Conservation (phyloP, 352 stramenopile species). For the Elongisporangium anandrum region DNA sequence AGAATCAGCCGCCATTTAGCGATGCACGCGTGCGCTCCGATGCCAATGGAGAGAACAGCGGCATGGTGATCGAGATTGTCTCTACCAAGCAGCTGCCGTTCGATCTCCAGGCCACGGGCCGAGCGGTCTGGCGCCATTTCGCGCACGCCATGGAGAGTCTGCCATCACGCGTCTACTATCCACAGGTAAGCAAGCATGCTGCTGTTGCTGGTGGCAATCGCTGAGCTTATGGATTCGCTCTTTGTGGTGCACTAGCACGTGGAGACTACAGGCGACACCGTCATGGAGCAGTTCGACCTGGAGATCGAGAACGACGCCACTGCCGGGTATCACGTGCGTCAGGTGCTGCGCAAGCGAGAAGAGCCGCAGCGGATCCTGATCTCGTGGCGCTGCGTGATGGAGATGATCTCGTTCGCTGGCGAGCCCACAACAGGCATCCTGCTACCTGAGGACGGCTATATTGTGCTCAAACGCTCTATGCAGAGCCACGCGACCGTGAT, state of each 20-base stretch:
- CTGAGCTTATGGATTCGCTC: conserved; percentile 9
- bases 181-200: conserved; percentile 22
- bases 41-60: background rate
- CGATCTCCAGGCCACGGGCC: conserved; percentile 24
- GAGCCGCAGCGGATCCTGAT: conserved; percentile 13
- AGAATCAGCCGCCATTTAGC: conserved; percentile 40
- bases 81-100: conserved; percentile 45
- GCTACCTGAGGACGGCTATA: conserved; percentile 30
- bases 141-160: conserved; percentile 4
- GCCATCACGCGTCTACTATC: conserved; percentile 44
- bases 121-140: conserved; percentile 24
- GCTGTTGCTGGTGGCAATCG: conserved; percentile 5
- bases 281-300: conserved; percentile 32
- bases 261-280: conserved; percentile 25
- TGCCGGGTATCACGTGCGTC: conserved; percentile 28
- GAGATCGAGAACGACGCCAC: conserved; percentile 20
- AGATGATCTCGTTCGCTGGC: background rate
- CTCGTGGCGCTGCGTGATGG: conserved; percentile 7
- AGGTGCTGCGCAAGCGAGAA: conserved; percentile 22
- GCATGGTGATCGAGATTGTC: conserved; percentile 28
- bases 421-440: conserved; percentile 6
- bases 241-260: conserved; percentile 10
- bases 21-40: conserved; percentile 33
- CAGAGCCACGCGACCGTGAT: conserved; percentile 9
- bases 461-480: conserved; percentile 21